phyloP scores from a whole-genome alignment of 805 yeast genomes.

The Ogataea saltuana region DNA sequence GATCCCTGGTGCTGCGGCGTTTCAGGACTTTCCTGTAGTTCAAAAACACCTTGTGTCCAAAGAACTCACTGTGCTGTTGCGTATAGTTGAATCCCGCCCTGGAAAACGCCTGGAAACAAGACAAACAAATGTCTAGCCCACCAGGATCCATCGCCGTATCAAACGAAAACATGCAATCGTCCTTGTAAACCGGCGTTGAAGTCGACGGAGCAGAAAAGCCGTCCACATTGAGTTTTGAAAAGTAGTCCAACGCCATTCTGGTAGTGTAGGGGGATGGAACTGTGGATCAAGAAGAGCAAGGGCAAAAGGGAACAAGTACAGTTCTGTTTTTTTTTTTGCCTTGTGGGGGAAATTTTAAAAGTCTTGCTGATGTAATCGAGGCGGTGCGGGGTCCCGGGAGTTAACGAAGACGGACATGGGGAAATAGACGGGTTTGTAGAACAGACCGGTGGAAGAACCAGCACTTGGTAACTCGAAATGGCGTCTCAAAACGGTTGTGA shows the following conservation, averaged over 20 bases:
- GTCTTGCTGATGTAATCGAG: too few relatives aligned
- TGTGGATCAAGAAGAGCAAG: not conserved
- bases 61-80: slow-evolving; percentile 49
- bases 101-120: slow-evolving; percentile 71
- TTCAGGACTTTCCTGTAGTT: slow-evolving; percentile 57
- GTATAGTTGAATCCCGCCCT: slow-evolving; percentile 52
- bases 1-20: slow-evolving; percentile 36
- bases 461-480: too few relatives aligned
- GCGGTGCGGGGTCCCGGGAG: too few relatives aligned
- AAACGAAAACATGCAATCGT: slow-evolving; percentile 87
- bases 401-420: too few relatives aligned
- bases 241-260: slow-evolving; percentile 22
- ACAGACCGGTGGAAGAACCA: too few relatives aligned
- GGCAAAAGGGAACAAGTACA: not conserved
- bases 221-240: slow-evolving; percentile 18
- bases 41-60: slow-evolving; percentile 58
- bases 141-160: slow-evolving; percentile 56
- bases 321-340: not conserved
- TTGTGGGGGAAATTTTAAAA: not conserved
- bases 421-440: too few relatives aligned
- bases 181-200: slow-evolving; percentile 62
- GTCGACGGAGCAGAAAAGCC: slow-evolving; percentile 28
- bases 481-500: too few relatives aligned
- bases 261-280: too few relatives aligned
- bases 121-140: slow-evolving; percentile 77